Evolutionary conservation across 768 basidiomycete species (phyloP).

Genomic region (Kwoniella dendrophila): DNA sequence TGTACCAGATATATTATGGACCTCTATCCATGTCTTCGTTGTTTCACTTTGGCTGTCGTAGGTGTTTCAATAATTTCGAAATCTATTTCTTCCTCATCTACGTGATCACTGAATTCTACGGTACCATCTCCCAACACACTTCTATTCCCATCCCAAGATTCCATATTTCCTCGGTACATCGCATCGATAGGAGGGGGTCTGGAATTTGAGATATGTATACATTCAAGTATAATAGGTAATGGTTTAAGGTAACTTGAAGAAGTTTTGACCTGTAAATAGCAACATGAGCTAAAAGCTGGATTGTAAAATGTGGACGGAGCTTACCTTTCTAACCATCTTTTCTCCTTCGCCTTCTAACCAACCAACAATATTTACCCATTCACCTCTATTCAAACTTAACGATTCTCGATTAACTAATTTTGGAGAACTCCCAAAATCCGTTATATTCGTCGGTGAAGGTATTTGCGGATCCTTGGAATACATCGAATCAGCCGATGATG

Average conservation of each 20-base stretch:
- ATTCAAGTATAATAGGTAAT: slow-evolving; percentile 37
- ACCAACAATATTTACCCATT: slow-evolving; percentile 40
- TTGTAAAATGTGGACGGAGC: not conserved
- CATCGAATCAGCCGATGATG: slow-evolving; percentile 15
- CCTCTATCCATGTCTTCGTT: not conserved
- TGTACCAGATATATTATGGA: no score
- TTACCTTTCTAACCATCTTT: slow-evolving; percentile 23
- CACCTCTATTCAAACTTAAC: slow-evolving; percentile 33
- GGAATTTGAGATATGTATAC: slow-evolving; percentile 38
- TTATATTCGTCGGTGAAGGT: not conserved
- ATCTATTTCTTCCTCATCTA: not conserved
- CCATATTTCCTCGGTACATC: slow-evolving; percentile 24
- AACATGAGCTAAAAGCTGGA: not conserved
- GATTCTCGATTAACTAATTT: slow-evolving; percentile 23
- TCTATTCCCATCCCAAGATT: slow-evolving; percentile 8
- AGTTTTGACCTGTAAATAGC: slow-evolving; percentile 16
- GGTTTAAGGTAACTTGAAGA: slow-evolving; percentile 25
- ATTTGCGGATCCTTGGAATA: not conserved
- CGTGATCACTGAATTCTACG: not conserved
- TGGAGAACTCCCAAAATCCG: not conserved
- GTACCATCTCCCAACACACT: not conserved
- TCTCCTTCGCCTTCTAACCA: slow-evolving; percentile 40
- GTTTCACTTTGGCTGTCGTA: not conserved
- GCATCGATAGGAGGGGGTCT: slow-evolving; percentile 24
- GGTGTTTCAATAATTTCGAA: not conserved